Evolutionary conservation across 129 eudicot genomes (phyloP).

Genomic region (Calendula officinalis): DNA sequence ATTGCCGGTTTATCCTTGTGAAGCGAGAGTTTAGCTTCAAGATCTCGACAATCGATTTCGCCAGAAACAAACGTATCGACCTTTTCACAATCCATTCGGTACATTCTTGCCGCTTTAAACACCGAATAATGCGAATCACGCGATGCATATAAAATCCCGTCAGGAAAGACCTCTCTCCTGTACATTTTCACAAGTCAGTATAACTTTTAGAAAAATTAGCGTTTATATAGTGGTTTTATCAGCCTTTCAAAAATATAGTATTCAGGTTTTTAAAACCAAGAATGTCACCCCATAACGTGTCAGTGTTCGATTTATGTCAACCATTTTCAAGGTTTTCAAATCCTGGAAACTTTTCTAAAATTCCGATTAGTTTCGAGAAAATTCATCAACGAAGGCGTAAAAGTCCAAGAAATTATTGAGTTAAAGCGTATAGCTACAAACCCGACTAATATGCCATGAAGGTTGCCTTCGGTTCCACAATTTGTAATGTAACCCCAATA

Average conservation of each 20-base stretch:
- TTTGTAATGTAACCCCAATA: slow-evolving; percentile 93
- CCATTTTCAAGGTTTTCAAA: no score
- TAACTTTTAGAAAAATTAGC: no score
- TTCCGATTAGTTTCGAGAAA: no score
- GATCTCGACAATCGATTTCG: slow-evolving; percentile 78
- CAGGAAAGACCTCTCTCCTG: slow-evolving; percentile 92
- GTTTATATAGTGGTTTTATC: no score
- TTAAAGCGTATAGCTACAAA: slow-evolving; percentile 29
- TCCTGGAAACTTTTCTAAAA: no score
- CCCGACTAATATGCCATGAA: slow-evolving; percentile 91
- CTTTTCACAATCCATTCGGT: slow-evolving; percentile 77
- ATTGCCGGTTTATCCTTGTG: slow-evolving; percentile 85
- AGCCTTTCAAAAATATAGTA: no score
- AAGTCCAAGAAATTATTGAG: slow-evolving; percentile 2
- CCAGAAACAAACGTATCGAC: slow-evolving; percentile 67
- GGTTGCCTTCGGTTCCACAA: slow-evolving; percentile 91
- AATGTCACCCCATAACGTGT: no score
- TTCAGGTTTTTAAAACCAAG: no score
- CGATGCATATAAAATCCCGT: slow-evolving; percentile 79
- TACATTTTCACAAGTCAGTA: slow-evolving; percentile 19
- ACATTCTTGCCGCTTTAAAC: slow-evolving; percentile 90
- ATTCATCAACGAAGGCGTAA: no score
- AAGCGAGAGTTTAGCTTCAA: slow-evolving; percentile 45
- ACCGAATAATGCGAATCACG: slow-evolving; percentile 74
- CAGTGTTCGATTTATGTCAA: no score